Conservation (phyloP, 78 protist species). For the Guillardia theta region DNA sequence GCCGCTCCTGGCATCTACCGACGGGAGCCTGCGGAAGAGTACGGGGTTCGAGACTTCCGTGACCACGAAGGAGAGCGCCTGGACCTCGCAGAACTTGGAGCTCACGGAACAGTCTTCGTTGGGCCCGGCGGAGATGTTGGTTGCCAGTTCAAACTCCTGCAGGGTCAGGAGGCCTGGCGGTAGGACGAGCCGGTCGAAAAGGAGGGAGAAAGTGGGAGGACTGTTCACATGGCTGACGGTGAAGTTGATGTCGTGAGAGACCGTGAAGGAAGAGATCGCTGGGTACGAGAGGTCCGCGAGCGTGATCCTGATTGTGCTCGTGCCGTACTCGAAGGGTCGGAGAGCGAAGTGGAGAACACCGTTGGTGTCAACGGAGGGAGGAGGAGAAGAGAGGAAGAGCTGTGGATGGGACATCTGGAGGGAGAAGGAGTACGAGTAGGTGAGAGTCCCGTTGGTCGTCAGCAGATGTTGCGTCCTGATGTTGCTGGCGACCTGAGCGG, state of each 20-base stretch:
- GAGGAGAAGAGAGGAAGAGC: neutral
- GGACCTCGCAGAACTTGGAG: neutral
- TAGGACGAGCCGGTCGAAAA: neutral
- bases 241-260: neutral
- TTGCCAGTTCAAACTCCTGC: neutral
- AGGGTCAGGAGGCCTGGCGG: no score
- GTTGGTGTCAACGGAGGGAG: neutral
- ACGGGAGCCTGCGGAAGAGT: neutral
- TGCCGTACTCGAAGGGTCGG: neutral
- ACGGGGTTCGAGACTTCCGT: neutral
- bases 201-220: neutral
- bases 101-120: neutral
- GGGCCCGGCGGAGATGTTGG: neutral
- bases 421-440: neutral
- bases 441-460: neutral
- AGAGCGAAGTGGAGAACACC: neutral
- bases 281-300: neutral
- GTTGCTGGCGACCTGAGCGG: neutral
- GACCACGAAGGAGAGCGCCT: neutral
- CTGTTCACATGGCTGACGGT: neutral
- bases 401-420: neutral
- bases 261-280: neutral
- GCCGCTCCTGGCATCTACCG: neutral
- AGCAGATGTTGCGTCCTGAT: neutral
- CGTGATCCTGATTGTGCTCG: neutral